Evolutionary conservation across 306 rosid genomes (phyloP).

Genomic region (Dalbergia oliveri): DNA sequence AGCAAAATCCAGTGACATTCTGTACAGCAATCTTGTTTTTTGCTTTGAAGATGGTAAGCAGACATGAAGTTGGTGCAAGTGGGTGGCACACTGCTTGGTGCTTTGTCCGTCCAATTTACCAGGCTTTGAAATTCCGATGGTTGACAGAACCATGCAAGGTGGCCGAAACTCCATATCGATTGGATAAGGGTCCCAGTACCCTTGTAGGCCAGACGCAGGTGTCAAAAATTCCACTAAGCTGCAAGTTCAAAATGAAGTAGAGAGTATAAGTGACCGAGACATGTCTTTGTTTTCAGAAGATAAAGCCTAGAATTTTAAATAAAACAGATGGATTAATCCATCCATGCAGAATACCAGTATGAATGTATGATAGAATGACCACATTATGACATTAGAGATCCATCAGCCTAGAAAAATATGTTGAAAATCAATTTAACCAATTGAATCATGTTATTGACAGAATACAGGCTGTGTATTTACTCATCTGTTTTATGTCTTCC

Average conservation of each 20-base stretch:
- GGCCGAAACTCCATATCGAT: conserved; percentile 97
- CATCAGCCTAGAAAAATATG: neutral
- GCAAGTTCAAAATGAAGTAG: conserved; percentile 54
- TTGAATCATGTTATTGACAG: neutral
- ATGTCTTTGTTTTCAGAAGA: neutral
- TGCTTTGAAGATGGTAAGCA: conserved; percentile 87
- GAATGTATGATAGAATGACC: neutral
- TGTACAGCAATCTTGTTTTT: conserved; percentile 83
- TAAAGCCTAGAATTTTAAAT: neutral
- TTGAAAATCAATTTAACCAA: neutral
- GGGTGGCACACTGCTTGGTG: conserved; percentile 76
- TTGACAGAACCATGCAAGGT: conserved; percentile 94
- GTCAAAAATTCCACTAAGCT: conserved; percentile 94
- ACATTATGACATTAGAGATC: neutral
- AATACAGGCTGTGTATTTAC: neutral
- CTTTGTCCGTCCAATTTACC: conserved; percentile 89
- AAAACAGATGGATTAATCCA: neutral
- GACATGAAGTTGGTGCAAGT: conserved; percentile 93
- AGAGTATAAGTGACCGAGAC: conserved; percentile 13
- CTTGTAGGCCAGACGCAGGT: conserved; percentile 88
- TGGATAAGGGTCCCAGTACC: conserved; percentile 98
- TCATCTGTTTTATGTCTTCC: too few relatives aligned
- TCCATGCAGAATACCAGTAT: neutral
- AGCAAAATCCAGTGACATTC: conserved; percentile 96
- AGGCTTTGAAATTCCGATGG: conserved; percentile 95